phyloP scores from a whole-genome alignment of 371 early-diverging fungal species.

The Gilbertella persicaria region DNA sequence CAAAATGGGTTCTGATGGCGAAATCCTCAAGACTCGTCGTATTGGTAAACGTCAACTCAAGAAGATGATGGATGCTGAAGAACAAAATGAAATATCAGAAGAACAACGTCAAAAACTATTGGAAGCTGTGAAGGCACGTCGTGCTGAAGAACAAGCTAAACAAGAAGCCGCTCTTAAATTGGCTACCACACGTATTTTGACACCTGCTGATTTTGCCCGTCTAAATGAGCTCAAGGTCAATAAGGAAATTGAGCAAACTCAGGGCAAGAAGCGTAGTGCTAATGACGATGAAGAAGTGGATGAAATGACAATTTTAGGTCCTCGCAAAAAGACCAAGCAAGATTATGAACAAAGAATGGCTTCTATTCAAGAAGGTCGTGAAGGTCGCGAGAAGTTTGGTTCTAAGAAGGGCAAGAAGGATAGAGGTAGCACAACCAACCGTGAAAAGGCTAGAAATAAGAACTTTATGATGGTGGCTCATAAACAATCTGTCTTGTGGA shows the following conservation, averaged over 20 bases:
- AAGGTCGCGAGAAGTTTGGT: conserved; percentile 90
- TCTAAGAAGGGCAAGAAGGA: conserved; percentile 85
- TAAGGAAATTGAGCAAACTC: conserved; percentile 50
- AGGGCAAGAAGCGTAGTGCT: conserved; percentile 45
- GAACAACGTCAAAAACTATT: conserved; percentile 47
- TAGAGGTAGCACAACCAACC: conserved; percentile 82
- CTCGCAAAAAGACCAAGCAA: conserved; percentile 87
- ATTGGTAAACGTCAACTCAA: conserved; percentile 52
- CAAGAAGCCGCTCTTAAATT: conserved; percentile 41
- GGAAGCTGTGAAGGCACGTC: conserved; percentile 36
- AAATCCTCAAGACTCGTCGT: conserved; percentile 38
- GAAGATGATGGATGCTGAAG: conserved; percentile 47
- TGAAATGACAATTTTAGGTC: conserved; percentile 74
- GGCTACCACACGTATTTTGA: conserved; percentile 74
- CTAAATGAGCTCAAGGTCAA: conserved; percentile 71
- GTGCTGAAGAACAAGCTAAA: conserved; percentile 44
- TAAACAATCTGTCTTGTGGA: conserved; percentile 80
- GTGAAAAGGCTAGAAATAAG: conserved; percentile 92
- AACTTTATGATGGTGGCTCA: conserved; percentile 94
- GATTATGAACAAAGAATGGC: conserved; percentile 92
- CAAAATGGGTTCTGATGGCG: conserved; percentile 25
- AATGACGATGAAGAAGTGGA: conserved; percentile 60
- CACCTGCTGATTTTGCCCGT: conserved; percentile 89
- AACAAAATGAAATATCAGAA: conserved; percentile 51
- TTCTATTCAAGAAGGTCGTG: conserved; percentile 82